These are phyloP conservation scores for Metschnikowia peoriensis DNA, from an alignment of 805 yeast species.

Conservation along the genomic window DNA sequence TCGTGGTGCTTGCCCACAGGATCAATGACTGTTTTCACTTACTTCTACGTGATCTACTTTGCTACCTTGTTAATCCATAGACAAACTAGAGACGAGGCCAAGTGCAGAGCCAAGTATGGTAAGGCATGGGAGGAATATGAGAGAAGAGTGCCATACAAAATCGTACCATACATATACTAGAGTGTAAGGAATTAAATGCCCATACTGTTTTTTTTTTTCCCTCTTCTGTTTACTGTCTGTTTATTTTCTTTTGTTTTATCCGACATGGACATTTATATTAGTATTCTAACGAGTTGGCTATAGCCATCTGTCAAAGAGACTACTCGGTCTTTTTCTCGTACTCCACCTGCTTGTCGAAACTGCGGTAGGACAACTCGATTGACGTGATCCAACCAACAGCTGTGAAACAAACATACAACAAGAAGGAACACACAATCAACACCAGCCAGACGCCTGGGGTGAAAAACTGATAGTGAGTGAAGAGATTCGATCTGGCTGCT, in stretches of 20 bases:
- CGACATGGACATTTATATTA: neutral
- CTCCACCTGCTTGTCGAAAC: constrained; percentile 70
- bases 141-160: constrained; percentile 78
- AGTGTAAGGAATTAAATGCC: neutral
- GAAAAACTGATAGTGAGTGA: constrained; percentile 67
- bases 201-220: neutral
- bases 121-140: constrained; percentile 84
- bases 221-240: neutral
- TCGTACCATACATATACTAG: constrained; percentile 81
- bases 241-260: neutral
- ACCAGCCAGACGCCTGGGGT: constrained; percentile 81
- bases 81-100: constrained; percentile 87
- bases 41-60: constrained; percentile 83
- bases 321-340: constrained; percentile 48
- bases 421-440: constrained; percentile 59
- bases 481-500: constrained; percentile 39
- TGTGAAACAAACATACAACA: constrained; percentile 53
- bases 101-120: constrained; percentile 85
- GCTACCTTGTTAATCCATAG: constrained; percentile 81
- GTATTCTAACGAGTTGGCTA: too few relatives aligned
- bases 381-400: constrained; percentile 73
- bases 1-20: constrained; percentile 95
- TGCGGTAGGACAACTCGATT: constrained; percentile 74
- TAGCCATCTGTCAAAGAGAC: too few relatives aligned
- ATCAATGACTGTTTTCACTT: constrained; percentile 74